Evolutionary conservation across 306 rosid genomes (phyloP).

Genomic region (Hippophae tibetana): DNA sequence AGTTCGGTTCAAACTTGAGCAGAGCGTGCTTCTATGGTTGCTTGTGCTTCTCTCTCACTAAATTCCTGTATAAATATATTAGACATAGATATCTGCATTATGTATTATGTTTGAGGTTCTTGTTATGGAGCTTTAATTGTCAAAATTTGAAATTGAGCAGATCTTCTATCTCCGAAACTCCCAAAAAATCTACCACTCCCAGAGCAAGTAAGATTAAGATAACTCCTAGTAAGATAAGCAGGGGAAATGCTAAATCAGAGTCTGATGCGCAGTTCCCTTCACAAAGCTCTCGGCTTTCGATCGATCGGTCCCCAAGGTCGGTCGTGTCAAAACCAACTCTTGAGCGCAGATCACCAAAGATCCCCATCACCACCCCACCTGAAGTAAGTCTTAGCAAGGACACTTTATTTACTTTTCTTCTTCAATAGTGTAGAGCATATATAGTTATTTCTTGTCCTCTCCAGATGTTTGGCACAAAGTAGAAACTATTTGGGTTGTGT

Average conservation of each 20-base stretch:
- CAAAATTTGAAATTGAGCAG: constrained; percentile 40
- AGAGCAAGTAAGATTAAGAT: constrained; percentile 48
- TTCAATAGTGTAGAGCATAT: neutral
- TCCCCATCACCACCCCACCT: constrained; percentile 39
- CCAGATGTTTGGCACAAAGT: too few relatives aligned
- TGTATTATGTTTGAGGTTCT: constrained; percentile 2
- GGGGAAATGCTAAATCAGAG: constrained; percentile 59
- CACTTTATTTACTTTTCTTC: neutral
- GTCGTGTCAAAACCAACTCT: constrained; percentile 44
- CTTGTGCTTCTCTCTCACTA: too few relatives aligned
- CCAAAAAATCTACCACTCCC: constrained; percentile 48
- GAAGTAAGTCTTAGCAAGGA: constrained; percentile 51
- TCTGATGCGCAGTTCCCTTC: constrained; percentile 65
- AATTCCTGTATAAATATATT: too few relatives aligned
- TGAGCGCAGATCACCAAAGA: constrained; percentile 63
- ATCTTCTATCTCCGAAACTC: constrained; percentile 41
- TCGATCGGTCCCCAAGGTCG: constrained; percentile 74
- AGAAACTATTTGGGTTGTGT: too few relatives aligned
- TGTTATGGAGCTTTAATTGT: constrained; percentile 8
- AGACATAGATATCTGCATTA: neutral
- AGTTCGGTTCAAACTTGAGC: too few relatives aligned
- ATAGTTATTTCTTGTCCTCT: too few relatives aligned
- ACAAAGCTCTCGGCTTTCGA: constrained; percentile 56
- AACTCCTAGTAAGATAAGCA: constrained; percentile 38
- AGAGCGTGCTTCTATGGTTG: too few relatives aligned